Percentiles rank a stretch among this genome's conserved stretches.
phyloP scores from a whole-genome alignment of 2,329 filamentous ascomycete species.

The Monosporascus cannonballus region DNA sequence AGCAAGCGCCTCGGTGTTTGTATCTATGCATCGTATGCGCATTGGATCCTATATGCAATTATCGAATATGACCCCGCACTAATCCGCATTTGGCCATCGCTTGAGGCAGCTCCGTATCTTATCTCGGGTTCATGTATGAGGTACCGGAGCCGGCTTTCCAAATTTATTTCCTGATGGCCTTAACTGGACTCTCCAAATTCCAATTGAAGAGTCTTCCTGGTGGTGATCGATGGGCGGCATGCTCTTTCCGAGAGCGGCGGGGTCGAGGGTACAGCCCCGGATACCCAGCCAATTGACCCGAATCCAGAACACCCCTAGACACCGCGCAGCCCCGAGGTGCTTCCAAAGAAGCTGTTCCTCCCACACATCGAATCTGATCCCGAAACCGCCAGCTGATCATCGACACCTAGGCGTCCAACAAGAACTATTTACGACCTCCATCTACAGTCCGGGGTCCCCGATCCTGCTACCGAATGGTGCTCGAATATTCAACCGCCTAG shows the following conservation, averaged over 20 bases:
- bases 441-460: slow-evolving; percentile 79
- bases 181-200: not conserved
- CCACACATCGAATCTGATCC: slow-evolving; percentile 18
- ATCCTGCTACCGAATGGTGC: slow-evolving; percentile 79
- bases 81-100: too few species aligned
- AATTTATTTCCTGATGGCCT: too few species aligned
- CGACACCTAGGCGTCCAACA: slow-evolving; percentile 58
- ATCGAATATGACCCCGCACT: too few species aligned
- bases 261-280: slow-evolving; percentile 6
- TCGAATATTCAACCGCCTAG: slow-evolving; percentile 76
- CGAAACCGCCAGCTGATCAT: slow-evolving; percentile 42
- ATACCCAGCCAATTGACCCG: slow-evolving; percentile 9
- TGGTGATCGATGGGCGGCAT: slow-evolving; percentile 16
- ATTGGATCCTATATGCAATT: too few species aligned
- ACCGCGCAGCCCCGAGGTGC: slow-evolving; percentile 2
- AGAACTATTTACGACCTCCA: slow-evolving; percentile 71
- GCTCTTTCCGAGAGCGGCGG: slow-evolving; percentile 15
- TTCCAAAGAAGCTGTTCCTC: slow-evolving; percentile 21
- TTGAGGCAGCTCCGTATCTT: too few species aligned
- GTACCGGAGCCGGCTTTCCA: too few species aligned
- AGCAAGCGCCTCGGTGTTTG: not conserved
- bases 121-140: too few species aligned
- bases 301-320: slow-evolving; percentile 3
- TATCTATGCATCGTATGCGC: too few species aligned
- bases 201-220: slow-evolving; percentile 1